Conservation (phyloP, 805 yeast species). For the Starmerella roubikii region DNA sequence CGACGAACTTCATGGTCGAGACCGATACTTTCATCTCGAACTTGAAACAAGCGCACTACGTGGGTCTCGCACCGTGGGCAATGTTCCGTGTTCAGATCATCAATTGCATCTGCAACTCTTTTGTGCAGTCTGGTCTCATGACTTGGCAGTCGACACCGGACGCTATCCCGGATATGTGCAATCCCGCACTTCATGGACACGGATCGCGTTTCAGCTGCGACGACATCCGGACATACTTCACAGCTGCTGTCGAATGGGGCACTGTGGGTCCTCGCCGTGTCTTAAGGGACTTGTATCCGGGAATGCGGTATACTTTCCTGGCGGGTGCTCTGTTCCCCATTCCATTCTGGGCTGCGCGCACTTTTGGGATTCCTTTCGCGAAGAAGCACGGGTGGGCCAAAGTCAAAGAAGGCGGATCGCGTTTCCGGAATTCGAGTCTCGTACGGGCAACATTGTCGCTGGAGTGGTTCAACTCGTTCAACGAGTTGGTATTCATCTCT, state of each 20-base stretch:
- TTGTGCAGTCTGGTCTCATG: constrained; percentile 24
- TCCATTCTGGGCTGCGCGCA: constrained; percentile 14
- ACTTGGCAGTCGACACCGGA: constrained; percentile 25
- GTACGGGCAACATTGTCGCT: constrained; percentile 28
- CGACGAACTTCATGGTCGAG: constrained; percentile 49
- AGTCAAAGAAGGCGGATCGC: constrained; percentile 3
- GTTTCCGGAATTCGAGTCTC: constrained; percentile 12
- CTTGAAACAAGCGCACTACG: constrained; percentile 41
- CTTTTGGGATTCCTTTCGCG: constrained; percentile 7
- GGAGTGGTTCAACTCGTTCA: constrained; percentile 7
- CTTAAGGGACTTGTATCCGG: constrained; percentile 42
- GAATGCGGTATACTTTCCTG: constrained; percentile 48
- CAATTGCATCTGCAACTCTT: constrained; percentile 22
- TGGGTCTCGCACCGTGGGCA: constrained; percentile 46
- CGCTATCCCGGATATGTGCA: constrained; percentile 23
- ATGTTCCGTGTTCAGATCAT: constrained; percentile 37
- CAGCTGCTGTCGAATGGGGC: constrained; percentile 34
- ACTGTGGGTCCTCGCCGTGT: constrained; percentile 34
- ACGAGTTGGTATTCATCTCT: constrained; percentile 14
- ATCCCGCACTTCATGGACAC: constrained; percentile 15
- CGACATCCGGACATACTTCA: constrained; percentile 33
- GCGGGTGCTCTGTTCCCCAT: constrained; percentile 33
- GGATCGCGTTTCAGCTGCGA: constrained; percentile 25
- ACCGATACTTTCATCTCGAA: constrained; percentile 47
- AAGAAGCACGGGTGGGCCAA: constrained; percentile 7